Evolutionary conservation across 2,329 filamentous ascomycete genomes (phyloP).

Genomic region (Orbilia javanica): DNA sequence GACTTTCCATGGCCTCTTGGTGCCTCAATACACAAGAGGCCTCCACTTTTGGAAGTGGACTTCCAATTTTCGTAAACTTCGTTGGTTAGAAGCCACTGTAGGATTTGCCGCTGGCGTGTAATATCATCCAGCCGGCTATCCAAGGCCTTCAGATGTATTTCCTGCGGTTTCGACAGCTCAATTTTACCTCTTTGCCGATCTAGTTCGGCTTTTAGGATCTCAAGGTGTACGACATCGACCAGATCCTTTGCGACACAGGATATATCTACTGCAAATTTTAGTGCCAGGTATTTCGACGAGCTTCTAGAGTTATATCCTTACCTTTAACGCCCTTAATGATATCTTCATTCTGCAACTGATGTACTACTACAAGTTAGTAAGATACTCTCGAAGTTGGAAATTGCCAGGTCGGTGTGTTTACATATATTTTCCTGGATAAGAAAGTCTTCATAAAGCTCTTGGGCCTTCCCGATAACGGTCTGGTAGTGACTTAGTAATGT

Average conservation of each 20-base stretch:
- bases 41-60: too few relatives aligned
- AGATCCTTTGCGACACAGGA: slow-evolving; percentile 15
- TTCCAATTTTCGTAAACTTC: slow-evolving; percentile 21
- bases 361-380: slow-evolving; percentile 6
- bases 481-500: slow-evolving; percentile 21
- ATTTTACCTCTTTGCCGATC: slow-evolving; percentile 2
- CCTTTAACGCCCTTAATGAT: slow-evolving; percentile 23
- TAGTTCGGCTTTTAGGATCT: slow-evolving; percentile 4
- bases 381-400: background rate
- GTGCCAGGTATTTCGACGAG: background rate
- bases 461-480: slow-evolving; percentile 5
- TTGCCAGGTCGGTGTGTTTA: background rate
- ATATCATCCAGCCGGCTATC: slow-evolving; percentile 25
- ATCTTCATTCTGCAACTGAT: slow-evolving; percentile 1
- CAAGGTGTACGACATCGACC: slow-evolving; percentile 2
- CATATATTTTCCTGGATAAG: slow-evolving; percentile 15
- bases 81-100: slow-evolving; percentile 19
- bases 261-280: background rate
- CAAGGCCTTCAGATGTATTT: slow-evolving; percentile 5
- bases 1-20: slow-evolving; percentile 46
- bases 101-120: slow-evolving; percentile 6
- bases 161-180: slow-evolving; percentile 1
- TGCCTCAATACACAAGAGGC: slow-evolving; percentile 18
- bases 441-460: slow-evolving; percentile 21
- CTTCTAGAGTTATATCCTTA: background rate